Percentiles rank a stretch among this genome's conserved stretches.
Conservation (phyloP, 1,139 yeast genomes). For the Geotrichum aggregatum region DNA sequence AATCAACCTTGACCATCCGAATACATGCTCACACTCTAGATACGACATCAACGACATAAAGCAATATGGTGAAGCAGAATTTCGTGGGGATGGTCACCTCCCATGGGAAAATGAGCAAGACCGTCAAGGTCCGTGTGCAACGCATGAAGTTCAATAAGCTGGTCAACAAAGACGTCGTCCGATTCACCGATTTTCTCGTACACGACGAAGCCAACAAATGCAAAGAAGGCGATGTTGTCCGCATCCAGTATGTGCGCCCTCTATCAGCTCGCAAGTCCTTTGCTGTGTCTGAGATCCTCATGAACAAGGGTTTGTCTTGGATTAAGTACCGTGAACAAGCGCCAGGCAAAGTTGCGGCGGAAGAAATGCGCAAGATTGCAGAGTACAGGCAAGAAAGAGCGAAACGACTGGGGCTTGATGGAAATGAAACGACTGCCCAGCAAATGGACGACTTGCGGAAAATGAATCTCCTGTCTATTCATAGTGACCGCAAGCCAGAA, state of each 20-base stretch:
- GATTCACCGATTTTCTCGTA: conserved; percentile 78
- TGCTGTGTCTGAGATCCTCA: conserved; percentile 91
- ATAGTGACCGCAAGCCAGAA: conserved; percentile 14
- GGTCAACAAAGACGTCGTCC: conserved; percentile 71
- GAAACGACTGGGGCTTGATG: conserved; percentile 29
- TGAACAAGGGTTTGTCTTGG: conserved; percentile 87
- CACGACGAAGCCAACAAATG: conserved; percentile 92
- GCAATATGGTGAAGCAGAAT: conserved; percentile 76
- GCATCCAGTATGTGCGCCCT: conserved; percentile 88
- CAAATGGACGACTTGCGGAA: conserved; percentile 30
- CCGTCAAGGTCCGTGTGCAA: conserved; percentile 89
- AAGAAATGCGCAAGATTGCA: conserved; percentile 54
- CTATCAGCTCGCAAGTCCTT: conserved; percentile 76
- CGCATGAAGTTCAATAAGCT: conserved; percentile 52
- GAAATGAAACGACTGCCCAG: conserved; percentile 27
- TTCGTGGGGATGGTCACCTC: conserved; percentile 90
- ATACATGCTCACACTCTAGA: neutral
- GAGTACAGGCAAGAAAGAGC: conserved; percentile 41
- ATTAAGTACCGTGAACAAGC: conserved; percentile 75
- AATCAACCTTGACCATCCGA: neutral
- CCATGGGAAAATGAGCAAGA: conserved; percentile 93
- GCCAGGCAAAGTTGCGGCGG: conserved; percentile 56
- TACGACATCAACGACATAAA: neutral
- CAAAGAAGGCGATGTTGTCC: conserved; percentile 91
- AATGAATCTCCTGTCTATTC: conserved; percentile 19